Evolutionary conservation across 2,329 filamentous ascomycete genomes (phyloP).

Genomic region (Colletotrichum simmondsii): DNA sequence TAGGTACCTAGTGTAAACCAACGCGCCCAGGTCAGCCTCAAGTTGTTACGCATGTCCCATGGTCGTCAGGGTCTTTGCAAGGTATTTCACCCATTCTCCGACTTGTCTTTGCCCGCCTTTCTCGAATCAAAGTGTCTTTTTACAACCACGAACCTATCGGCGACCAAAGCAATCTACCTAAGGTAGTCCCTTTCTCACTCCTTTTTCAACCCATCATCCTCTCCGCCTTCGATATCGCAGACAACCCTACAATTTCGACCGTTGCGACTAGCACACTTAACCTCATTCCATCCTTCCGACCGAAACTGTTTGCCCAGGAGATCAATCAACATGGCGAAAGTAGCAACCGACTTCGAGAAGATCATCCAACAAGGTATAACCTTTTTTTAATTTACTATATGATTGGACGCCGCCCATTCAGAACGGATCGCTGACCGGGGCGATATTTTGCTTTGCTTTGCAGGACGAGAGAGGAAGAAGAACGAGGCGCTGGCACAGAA

Average conservation of each 20-base stretch:
- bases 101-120: background rate
- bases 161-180: background rate
- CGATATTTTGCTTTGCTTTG: background rate
- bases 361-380: constrained; percentile 63
- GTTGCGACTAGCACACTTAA: background rate
- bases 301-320: background rate
- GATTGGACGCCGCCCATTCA: background rate
- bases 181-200: background rate
- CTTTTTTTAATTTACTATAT: constrained; percentile 7
- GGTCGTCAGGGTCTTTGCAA: constrained; percentile 10
- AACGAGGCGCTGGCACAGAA: constrained; percentile 77
- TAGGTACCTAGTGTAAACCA: background rate
- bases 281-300: background rate
- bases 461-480: constrained; percentile 76
- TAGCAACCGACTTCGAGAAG: constrained; percentile 63
- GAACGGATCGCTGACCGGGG: constrained; percentile 15
- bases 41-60: constrained; percentile 12
- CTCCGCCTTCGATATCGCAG: background rate
- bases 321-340: constrained; percentile 50
- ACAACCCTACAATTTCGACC: background rate
- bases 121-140: background rate
- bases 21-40: constrained; percentile 28
- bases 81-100: background rate
- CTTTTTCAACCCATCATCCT: background rate
- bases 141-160: background rate